Conservation (phyloP, 2,329 filamentous ascomycete genomes). For the Fusarium pseudocircinatum region DNA sequence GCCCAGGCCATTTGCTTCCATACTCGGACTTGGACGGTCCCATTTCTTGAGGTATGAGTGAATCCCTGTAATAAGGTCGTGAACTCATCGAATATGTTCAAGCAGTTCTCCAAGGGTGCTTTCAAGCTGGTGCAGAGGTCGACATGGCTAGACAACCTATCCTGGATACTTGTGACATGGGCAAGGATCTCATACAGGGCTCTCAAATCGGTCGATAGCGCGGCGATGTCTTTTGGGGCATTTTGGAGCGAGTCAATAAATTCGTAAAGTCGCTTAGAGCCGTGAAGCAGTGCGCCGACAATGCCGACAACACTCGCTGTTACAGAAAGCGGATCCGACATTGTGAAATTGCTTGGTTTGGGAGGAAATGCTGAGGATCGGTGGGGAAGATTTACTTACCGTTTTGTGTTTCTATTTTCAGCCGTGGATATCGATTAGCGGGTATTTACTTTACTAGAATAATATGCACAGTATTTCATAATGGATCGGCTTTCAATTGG, state of each 20-base stretch:
- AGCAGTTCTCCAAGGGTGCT: background rate
- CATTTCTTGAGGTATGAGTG: background rate
- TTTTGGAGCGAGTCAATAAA: background rate
- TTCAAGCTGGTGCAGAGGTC: background rate
- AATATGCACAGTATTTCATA: no score
- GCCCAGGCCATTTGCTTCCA: background rate
- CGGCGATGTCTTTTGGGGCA: background rate
- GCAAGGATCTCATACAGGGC: fast-evolving
- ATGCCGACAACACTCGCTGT: background rate
- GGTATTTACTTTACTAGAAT: background rate
- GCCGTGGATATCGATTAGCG: fast-evolving
- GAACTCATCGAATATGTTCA: background rate
- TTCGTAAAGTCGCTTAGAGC: background rate
- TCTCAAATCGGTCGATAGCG: background rate
- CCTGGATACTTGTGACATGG: background rate
- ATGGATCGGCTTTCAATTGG: background rate
- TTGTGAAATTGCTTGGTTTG: fast-evolving
- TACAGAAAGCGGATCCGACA: background rate
- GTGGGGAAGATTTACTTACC: fast-evolving
- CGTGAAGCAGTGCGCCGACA: background rate
- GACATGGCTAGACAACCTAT: fast-evolving
- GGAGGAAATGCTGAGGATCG: fast-evolving
- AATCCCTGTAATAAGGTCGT: background rate
- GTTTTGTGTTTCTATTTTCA: background rate
- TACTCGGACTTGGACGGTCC: background rate